Base-by-base conservation (phyloP, 2,329 filamentous ascomycete genomes). In the Xylariaceae sp. region DNA sequence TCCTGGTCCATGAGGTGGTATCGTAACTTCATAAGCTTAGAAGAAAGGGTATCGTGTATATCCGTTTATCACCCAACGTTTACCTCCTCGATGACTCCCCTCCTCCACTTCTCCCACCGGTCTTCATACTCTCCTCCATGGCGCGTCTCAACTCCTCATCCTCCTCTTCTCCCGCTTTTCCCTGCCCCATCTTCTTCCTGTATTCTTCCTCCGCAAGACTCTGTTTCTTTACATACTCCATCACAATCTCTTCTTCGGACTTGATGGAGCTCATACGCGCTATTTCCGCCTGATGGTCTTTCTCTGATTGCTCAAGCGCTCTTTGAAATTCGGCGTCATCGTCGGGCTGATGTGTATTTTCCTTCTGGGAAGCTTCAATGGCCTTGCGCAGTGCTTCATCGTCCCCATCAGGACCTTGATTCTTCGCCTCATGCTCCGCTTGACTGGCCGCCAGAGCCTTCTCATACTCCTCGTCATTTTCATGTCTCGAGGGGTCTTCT, bases 181-280 rank as follows among this genome's bases (percentile, higher is more conserved):
- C 70, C 60, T 72, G 71, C 10, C 63, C 53, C 46, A 61, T 59
- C 34, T 62, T 51, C 46, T 63, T 57, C 33, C 73, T 69, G 45
- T 68, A 76, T 65, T 84, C 76, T 58, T 85, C 84, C 69, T 93
- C 89, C 0, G 81, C 77, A 40, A 90, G 65, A 66, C 87, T 90
- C 72, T 91, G 87, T 73, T 84, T 87, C 75, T 87, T 88, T 39
- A 90, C 79, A 67, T 89, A 90, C 62, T 90, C 87, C 65, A 92
- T 68, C 9, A 91, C 81, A 52, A 88, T 83, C 50, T 90, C 82
- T 65, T 92, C 87, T 63, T 91, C 88, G 0, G 77, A 81, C 63
- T 70, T 75, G 48, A 72, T 67, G 36, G 66, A 70, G 44, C 69
- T 66, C 34, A 74, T 69, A 4, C 73, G 70, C 41, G 71, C 69